Evolutionary conservation across 1,284 basidiomycete genomes (phyloP).

Genomic region (Cutaneotrichosporon sp.): DNA sequence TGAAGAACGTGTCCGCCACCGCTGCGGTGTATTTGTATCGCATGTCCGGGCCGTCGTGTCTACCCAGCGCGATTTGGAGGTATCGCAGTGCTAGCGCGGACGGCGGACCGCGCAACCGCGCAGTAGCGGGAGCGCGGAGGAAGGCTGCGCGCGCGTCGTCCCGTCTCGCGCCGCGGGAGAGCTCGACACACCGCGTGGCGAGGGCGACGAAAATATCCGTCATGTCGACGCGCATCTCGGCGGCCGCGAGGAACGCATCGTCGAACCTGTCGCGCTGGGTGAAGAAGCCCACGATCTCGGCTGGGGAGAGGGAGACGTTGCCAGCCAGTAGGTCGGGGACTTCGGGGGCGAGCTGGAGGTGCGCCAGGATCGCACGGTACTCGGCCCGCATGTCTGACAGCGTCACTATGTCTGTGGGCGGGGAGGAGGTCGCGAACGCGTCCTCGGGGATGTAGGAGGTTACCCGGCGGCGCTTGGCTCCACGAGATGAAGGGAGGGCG

Average conservation of each 20-base stretch:
- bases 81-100: conserved; percentile 84
- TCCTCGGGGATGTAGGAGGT: conserved; percentile 75
- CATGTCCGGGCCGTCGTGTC: conserved; percentile 71
- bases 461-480: conserved; percentile 57
- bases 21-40: conserved; percentile 73
- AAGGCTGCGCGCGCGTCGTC: conserved; percentile 59
- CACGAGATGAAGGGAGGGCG: background rate
- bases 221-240: conserved; percentile 78
- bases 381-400: conserved; percentile 81
- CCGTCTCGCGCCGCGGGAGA: conserved; percentile 55
- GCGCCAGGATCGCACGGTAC: conserved; percentile 74
- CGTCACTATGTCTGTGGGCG: conserved; percentile 72
- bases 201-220: conserved; percentile 77
- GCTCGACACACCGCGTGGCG: conserved; percentile 72
- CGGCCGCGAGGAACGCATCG: conserved; percentile 73
- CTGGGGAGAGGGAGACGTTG: conserved; percentile 64
- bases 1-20: conserved; percentile 72
- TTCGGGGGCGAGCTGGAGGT: conserved; percentile 69
- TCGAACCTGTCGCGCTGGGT: conserved; percentile 78
- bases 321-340: conserved; percentile 60
- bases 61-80: conserved; percentile 72
- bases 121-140: conserved; percentile 70
- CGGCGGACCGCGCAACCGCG: conserved; percentile 77
- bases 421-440: conserved; percentile 61
- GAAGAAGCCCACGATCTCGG: conserved; percentile 74